Base-by-base conservation (phyloP, 768 basidiomycete species). In the Boletus rex-veris region DNA sequence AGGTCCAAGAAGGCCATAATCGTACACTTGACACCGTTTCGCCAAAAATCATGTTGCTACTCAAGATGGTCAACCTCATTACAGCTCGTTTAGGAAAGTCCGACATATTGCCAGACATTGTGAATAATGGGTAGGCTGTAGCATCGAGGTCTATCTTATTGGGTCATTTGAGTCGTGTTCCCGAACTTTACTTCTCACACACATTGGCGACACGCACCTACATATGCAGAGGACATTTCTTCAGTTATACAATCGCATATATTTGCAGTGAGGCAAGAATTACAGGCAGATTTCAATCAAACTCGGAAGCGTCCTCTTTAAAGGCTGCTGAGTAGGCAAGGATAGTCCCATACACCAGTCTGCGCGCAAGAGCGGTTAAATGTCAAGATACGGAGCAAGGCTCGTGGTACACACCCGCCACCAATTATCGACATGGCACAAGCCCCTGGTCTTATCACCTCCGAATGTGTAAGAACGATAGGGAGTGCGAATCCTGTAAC, bases 361-460 rank as follows among this genome's bases (percentile, higher is more conserved):
- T 89, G 55, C 19, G 44, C 28, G 31, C 41, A 47, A 15, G 24
- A 55, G 37, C 11, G 39, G 18, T 48, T 38, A 14, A 26, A 30
- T 10, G 14, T 21, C 31, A 30, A 54, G 48, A 16, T 36, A 39
- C 18, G 53, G 21, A 28, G 59, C 14, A 39, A 50, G 28, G 8
- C 28, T 31, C 40, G 42, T 40, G 36, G 48, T 16, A 52, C 61
- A 35, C 75, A 89, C 82, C 85, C 88, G 73, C 97, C 97, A 14
- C 97, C 97, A 31, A 90, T 78, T 55, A 98, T 92, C 18, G 92
- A 93, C 97, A 99, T 98, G 63, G 80, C 82, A 68, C 90, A 92
- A 38, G 97, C 97, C 15, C 82, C 84, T 4, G 83, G 77, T 55
- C 81, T 77, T 62, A 98, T 97, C 57, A 98, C 79, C 52, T 86